These are phyloP conservation scores for Tilletia horrida DNA, from an alignment of 1,284 basidiomycete species.

Conservation along the genomic window DNA sequence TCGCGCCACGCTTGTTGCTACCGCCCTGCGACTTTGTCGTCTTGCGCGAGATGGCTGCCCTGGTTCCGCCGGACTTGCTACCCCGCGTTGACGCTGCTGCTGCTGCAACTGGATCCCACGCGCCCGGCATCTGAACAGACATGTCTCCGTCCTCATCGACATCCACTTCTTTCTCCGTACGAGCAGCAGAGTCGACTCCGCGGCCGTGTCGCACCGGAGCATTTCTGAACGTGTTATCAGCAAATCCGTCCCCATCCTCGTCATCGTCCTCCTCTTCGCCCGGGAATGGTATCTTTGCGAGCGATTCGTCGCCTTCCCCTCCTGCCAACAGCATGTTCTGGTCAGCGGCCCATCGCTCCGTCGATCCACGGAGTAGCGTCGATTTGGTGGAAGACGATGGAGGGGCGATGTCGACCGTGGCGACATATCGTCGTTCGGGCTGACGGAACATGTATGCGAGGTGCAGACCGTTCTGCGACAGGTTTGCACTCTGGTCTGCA, in stretches of 20 bases:
- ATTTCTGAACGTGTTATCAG: too few relatives aligned
- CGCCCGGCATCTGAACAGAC: constrained; percentile 6
- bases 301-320: too few relatives aligned
- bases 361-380: neutral
- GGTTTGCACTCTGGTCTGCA: neutral
- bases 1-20: too few relatives aligned
- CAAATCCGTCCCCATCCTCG: neutral
- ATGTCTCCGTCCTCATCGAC: neutral
- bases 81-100: neutral
- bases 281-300: too few relatives aligned
- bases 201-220: too few relatives aligned
- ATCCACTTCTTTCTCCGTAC: too few relatives aligned
- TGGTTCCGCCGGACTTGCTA: too few relatives aligned
- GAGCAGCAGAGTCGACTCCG: too few relatives aligned
- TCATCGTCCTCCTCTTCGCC: neutral
- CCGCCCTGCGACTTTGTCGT: too few relatives aligned
- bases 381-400: neutral
- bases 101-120: neutral
- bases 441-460: constrained; percentile 10
- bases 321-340: neutral
- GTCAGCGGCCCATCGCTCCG: constrained; percentile 13
- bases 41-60: too few relatives aligned
- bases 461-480: neutral
- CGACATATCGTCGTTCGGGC: neutral
- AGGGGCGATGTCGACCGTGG: neutral